Conservation (phyloP, 805 yeast species). For the Ogataea naganishii region DNA sequence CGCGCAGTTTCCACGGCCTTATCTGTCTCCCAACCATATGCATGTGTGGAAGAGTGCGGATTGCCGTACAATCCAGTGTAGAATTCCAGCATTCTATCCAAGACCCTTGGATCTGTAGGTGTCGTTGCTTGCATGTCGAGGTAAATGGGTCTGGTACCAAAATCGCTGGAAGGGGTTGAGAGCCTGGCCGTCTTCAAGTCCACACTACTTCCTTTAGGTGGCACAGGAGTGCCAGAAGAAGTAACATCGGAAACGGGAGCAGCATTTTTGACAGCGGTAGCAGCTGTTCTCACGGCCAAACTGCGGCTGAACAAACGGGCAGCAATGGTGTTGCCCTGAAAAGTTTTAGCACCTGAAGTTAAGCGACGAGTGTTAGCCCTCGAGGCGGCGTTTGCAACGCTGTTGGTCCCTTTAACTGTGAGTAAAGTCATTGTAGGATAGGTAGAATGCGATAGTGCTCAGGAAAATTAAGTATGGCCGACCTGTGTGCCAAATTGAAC, state of each 20-base stretch:
- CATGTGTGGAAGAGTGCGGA: slow-evolving; percentile 95
- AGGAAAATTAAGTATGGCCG: no score
- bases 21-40: slow-evolving; percentile 99
- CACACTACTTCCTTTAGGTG: slow-evolving; percentile 41
- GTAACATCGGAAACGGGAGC: slow-evolving; percentile 10
- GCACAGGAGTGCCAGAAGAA: slow-evolving; percentile 13
- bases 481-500: no score
- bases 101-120: slow-evolving; percentile 93
- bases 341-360: no score
- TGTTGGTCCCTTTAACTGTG: no score
- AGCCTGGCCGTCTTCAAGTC: slow-evolving; percentile 31
- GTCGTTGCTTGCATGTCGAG: slow-evolving; percentile 98
- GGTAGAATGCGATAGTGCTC: no score
- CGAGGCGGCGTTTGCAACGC: no score
- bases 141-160: slow-evolving; percentile 84
- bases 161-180: slow-evolving; percentile 32
- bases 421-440: no score
- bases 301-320: no score
- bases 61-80: slow-evolving; percentile 94
- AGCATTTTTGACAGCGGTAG: slow-evolving; percentile 15
- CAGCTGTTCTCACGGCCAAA: slow-evolving; percentile 10
- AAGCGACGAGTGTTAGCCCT: no score
- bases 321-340: no score
- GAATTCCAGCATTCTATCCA: slow-evolving; percentile 78
- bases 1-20: slow-evolving; percentile 85